Base-by-base conservation (phyloP, 2,329 filamentous ascomycete genomes). In the Paraphoma chrysanthemicola region DNA sequence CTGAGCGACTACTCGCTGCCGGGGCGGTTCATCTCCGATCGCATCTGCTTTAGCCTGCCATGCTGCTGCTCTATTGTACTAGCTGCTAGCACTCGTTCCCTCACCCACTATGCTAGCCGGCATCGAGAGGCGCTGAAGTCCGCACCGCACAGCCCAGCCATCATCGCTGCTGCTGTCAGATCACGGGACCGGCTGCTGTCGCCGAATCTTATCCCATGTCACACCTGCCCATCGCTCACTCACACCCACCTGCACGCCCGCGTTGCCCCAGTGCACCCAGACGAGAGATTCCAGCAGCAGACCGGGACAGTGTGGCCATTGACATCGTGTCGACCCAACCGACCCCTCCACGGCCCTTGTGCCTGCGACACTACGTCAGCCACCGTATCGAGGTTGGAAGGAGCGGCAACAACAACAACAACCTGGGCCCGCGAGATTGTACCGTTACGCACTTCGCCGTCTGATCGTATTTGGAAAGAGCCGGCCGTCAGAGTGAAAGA, bases 11-110 rank as follows among this genome's bases (percentile, higher is more conserved):
- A 66, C 64, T 67, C 64, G 64, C 57, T 70, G 66, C 63, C 64
- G 62, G 54, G 48, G 64, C 68, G 65, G 62, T 66, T 67, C 68
- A 76, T 77, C 72, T 77, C 74, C 74, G 74, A 76, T 76, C 73
- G 68, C 68, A 71, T 75, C 69, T 68, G 66, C 61, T 61, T 57
- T 64, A 62, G 64, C 62, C 62, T 54, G 54, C 53, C 54, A 36
- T 36, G 41, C 48, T 59, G 51, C 53, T 53, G 59, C 43, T 59
- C 59, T 23, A 23, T 23, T 23, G 23, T 23, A 23, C 23, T 23
- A 23, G 23, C 23, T 23, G 23, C 23, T 66, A 61, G 54, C 57
- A 49, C 49, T 64, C 58, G 61, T 66, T 59, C 63, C 60, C 59
- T 63, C 50, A 54, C 67, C 63, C 65, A 64, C 67, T 68, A 67